Evolutionary conservation across 2,329 filamentous ascomycete genomes (phyloP).

Genomic region (Ascochyta clinopodiicola): DNA sequence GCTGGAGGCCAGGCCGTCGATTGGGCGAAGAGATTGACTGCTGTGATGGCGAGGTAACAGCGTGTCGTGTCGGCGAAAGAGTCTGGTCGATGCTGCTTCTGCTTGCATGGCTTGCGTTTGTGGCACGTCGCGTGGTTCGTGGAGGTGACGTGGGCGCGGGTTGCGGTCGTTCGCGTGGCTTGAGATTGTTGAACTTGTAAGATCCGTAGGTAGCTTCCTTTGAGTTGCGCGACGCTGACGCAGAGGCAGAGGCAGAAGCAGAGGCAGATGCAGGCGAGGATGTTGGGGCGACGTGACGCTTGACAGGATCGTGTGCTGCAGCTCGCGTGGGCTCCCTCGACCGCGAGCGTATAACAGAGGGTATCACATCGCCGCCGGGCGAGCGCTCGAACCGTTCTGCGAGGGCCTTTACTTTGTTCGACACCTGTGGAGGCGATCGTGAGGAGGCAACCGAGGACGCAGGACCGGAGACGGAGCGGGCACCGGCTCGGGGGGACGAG

Average conservation of each 20-base stretch:
- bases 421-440: constrained; percentile 27
- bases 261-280: constrained; percentile 36
- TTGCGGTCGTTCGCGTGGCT: constrained; percentile 45
- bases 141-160: constrained; percentile 41
- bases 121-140: constrained; percentile 32
- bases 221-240: constrained; percentile 34
- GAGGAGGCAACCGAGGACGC: constrained; percentile 32
- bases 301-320: constrained; percentile 20
- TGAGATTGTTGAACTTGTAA: constrained; percentile 47
- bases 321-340: constrained; percentile 27
- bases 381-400: constrained; percentile 48
- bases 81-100: constrained; percentile 36
- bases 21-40: constrained; percentile 34
- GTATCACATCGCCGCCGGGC: constrained; percentile 31
- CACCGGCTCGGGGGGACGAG: constrained; percentile 30
- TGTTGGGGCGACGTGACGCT: constrained; percentile 25
- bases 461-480: constrained; percentile 42
- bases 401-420: constrained; percentile 46
- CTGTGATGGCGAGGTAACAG: constrained; percentile 12
- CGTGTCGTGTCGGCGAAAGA: constrained; percentile 24
- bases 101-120: constrained; percentile 25
- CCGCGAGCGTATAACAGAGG: constrained; percentile 28
- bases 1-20: constrained; percentile 24
- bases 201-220: constrained; percentile 43
- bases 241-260: constrained; percentile 33